phyloP scores from a whole-genome alignment of 73 alveolate species.

The Breviolum minutum region DNA sequence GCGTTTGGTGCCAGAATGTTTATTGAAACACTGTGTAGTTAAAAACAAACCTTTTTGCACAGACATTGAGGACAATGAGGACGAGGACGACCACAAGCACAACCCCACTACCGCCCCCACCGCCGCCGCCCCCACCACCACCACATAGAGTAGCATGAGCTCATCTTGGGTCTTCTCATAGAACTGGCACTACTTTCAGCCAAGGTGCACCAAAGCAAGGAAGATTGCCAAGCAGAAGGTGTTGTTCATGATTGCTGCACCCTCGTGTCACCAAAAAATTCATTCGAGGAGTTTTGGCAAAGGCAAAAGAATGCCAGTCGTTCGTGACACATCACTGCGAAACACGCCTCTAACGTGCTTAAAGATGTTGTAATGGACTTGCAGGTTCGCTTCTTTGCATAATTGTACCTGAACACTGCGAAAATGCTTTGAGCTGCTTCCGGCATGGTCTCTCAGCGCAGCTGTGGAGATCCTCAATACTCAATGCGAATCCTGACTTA shows the following conservation, averaged over 20 bases:
- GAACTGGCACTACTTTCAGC: not conserved
- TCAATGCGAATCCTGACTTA: not conserved
- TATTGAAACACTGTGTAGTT: too few relatives aligned
- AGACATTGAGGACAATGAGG: too few relatives aligned
- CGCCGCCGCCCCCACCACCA: too few relatives aligned
- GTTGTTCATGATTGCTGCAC: conserved; percentile 94
- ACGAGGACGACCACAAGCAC: too few relatives aligned
- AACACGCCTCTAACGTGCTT: conserved; percentile 61
- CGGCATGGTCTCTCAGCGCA: not conserved
- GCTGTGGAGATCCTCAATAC: not conserved
- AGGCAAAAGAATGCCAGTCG: not conserved
- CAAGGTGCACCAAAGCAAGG: conserved; percentile 77
- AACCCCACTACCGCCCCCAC: too few relatives aligned
- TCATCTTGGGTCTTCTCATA: not conserved
- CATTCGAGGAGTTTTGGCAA: not conserved
- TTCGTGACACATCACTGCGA: not conserved
- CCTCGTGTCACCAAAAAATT: not conserved
- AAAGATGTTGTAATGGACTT: conserved; percentile 90
- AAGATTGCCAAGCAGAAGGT: conserved; percentile 92
- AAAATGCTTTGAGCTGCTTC: not conserved
- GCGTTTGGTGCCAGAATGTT: too few relatives aligned
- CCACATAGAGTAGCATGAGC: not conserved
- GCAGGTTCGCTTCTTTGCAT: conserved; percentile 88
- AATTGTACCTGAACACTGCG: conserved; percentile 32
- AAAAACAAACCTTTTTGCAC: too few relatives aligned